phyloP scores from a whole-genome alignment of 225 moss, liverwort and hornwort genomes.

The Antitrichia curtipendula region DNA sequence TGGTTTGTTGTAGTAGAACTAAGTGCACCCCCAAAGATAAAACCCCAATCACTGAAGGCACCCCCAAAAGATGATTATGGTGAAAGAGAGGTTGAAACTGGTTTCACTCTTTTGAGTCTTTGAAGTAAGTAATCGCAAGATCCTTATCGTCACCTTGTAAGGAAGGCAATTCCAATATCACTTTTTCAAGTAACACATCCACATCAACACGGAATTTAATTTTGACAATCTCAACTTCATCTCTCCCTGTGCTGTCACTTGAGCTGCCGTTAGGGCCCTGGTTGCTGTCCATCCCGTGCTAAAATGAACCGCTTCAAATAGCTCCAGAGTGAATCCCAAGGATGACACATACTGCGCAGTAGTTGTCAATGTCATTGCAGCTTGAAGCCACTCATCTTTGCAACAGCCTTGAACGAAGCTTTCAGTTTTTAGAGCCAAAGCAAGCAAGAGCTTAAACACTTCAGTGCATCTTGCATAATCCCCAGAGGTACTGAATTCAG shows the following conservation, averaged over 20 bases:
- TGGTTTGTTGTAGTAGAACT: no score
- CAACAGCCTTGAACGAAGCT: neutral
- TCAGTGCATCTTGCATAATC: neutral
- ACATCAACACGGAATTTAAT: fast-evolving
- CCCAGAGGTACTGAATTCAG: no score
- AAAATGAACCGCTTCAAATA: fast-evolving
- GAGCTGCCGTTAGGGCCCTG: no score
- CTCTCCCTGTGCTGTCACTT: neutral
- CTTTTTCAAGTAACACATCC: neutral
- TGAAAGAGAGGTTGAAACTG: neutral
- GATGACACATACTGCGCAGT: neutral
- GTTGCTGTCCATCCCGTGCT: fast-evolving
- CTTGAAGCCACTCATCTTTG: neutral
- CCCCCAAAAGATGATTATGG: neutral
- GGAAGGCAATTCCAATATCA: neutral
- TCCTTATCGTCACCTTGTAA: neutral
- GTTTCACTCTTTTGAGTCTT: neutral
- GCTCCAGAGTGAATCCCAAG: neutral
- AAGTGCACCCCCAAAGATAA: no score
- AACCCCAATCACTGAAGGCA: fast-evolving
- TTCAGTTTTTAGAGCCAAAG: neutral
- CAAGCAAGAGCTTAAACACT: neutral
- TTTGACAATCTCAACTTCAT: neutral
- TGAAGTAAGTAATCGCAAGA: neutral
- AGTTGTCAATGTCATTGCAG: neutral